Evolutionary conservation across 306 rosid species (phyloP).

Genomic region (Medicago lupulina): DNA sequence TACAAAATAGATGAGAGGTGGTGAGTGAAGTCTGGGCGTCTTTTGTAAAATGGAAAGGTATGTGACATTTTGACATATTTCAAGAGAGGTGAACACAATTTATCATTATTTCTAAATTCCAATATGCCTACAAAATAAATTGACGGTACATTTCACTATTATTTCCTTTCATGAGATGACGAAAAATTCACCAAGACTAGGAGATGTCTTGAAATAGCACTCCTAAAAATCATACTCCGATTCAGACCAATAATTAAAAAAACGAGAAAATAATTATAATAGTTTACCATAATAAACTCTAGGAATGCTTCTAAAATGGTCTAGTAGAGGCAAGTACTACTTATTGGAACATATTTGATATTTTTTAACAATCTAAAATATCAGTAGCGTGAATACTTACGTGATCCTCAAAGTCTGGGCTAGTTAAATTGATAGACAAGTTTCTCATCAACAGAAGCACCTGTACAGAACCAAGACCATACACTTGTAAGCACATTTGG

Average conservation of each 20-base stretch:
- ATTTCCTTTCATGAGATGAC: too few species aligned
- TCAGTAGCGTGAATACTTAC: constrained; percentile 58
- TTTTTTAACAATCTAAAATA: constrained; percentile 35
- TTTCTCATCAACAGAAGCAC: constrained; percentile 95
- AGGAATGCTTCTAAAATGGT: not conserved
- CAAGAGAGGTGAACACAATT: not conserved
- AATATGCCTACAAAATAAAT: too few species aligned
- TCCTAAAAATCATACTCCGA: not conserved
- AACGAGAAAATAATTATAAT: not conserved
- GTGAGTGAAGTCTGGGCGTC: not conserved
- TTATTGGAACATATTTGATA: not conserved
- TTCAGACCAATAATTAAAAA: not conserved
- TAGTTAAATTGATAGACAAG: constrained; percentile 80
- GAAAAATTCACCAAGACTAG: not conserved
- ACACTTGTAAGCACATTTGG: not conserved
- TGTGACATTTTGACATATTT: too few species aligned
- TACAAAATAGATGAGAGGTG: not conserved
- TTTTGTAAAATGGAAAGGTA: too few species aligned
- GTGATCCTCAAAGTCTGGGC: constrained; percentile 93
- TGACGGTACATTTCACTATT: too few species aligned
- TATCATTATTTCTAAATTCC: not conserved
- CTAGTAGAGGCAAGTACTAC: constrained; percentile 1
- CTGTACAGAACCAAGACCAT: constrained; percentile 43
- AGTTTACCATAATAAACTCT: not conserved
- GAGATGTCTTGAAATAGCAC: not conserved